Percentiles rank a stretch among this genome's conserved stretches.
phyloP scores from a whole-genome alignment of 345 rosid species.

The Brassica cretica region DNA sequence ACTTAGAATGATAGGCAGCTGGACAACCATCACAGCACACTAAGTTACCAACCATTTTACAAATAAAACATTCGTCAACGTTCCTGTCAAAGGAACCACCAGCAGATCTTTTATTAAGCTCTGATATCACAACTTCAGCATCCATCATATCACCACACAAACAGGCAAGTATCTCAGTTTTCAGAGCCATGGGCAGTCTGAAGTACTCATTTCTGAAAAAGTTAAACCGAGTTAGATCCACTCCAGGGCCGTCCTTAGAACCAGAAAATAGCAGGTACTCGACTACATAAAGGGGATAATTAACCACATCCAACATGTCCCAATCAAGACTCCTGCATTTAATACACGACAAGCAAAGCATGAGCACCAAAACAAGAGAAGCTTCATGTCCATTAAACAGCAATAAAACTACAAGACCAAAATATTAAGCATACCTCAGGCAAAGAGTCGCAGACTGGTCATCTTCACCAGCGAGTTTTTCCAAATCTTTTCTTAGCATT shows the following conservation, averaged over 20 bases:
- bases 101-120: conserved; percentile 71
- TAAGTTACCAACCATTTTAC: conserved; percentile 94
- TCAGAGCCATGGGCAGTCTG: conserved; percentile 64
- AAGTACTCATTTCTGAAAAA: conserved; percentile 66
- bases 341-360: conserved; percentile 33
- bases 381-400: conserved; percentile 15
- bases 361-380: conserved; percentile 29
- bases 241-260: conserved; percentile 49
- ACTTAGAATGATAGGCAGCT: conserved; percentile 97
- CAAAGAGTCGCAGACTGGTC: conserved; percentile 76
- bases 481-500: conserved; percentile 72
- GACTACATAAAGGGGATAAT: conserved; percentile 84
- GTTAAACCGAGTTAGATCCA: conserved; percentile 59
- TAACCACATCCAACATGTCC: conserved; percentile 73
- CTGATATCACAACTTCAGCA: conserved; percentile 67
- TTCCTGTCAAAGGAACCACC: conserved; percentile 71
- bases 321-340: conserved; percentile 89
- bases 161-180: conserved; percentile 68
- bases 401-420: not conserved
- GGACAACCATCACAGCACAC: conserved; percentile 99
- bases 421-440: conserved; percentile 63
- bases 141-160: conserved; percentile 82
- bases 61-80: conserved; percentile 85
- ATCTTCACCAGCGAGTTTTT: conserved; percentile 73
- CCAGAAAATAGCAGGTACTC: conserved; percentile 74